A percentile compares a stretch with the other conserved stretches of the same genome.
phyloP scores from a whole-genome alignment of 2,329 filamentous ascomycete genomes.

The Trichophyton mentagrophytes region DNA sequence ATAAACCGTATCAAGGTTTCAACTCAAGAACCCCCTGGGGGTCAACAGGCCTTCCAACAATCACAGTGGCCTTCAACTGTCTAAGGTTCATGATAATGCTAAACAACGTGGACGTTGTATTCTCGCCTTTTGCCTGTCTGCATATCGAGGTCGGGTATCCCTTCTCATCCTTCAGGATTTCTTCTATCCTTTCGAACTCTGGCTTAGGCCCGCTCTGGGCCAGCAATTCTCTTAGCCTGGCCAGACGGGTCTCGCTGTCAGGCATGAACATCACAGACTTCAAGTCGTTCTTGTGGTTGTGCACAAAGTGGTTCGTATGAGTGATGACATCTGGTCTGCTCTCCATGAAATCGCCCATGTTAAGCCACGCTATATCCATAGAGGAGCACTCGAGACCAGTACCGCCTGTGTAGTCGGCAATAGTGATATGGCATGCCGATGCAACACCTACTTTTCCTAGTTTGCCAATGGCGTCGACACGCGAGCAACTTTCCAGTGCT shows the following conservation, averaged over 20 bases:
- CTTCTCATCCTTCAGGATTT: conserved; percentile 24
- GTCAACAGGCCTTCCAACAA: conserved; percentile 23
- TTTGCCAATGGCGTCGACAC: conserved; percentile 33
- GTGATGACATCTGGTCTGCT: conserved; percentile 11
- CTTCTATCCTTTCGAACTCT: conserved; percentile 12
- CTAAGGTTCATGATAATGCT: conserved; percentile 30
- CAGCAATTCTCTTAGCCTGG: conserved; percentile 20
- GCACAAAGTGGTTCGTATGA: conserved; percentile 24
- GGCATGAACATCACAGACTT: conserved; percentile 15
- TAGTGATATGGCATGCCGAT: conserved; percentile 41
- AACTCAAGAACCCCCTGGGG: conserved; percentile 20
- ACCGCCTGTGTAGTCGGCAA: conserved; percentile 37
- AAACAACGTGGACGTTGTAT: conserved; percentile 24
- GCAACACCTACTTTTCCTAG: conserved; percentile 40
- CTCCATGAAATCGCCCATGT: conserved; percentile 10
- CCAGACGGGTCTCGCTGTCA: conserved; percentile 17
- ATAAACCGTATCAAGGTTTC: conserved; percentile 14
- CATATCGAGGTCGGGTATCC: conserved; percentile 25
- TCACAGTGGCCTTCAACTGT: conserved; percentile 20
- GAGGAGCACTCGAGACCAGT: conserved; percentile 40
- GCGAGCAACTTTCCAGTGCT: conserved; percentile 38
- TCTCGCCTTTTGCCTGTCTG: conserved; percentile 19
- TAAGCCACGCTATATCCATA: conserved; percentile 13
- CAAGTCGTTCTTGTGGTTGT: conserved; percentile 11
- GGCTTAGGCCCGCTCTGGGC: conserved; percentile 12